These are phyloP conservation scores for Solanum acaule DNA, from an alignment of 257 asterid genomes.

Conservation along the genomic window DNA sequence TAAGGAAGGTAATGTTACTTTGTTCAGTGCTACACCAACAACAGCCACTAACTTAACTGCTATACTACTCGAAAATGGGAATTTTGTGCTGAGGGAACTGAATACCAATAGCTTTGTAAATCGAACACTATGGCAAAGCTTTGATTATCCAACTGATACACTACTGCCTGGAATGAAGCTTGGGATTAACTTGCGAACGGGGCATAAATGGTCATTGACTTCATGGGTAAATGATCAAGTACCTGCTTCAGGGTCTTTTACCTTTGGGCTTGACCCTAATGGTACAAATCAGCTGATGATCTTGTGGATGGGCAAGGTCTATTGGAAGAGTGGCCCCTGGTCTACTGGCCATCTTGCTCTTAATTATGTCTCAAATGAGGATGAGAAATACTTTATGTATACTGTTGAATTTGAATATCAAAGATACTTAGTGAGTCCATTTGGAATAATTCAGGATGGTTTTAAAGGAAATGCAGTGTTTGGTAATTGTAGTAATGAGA, in stretches of 20 bases:
- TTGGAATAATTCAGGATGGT: background rate
- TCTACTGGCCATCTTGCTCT: background rate
- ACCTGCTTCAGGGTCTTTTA: constrained; percentile 17
- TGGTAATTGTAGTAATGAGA: background rate
- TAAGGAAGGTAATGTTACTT: background rate
- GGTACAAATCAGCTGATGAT: constrained; percentile 11
- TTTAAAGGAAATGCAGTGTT: background rate
- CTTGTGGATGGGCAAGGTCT: constrained; percentile 4
- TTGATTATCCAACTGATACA: constrained; percentile 20
- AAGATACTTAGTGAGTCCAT: background rate
- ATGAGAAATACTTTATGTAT: background rate
- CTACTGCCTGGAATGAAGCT: constrained; percentile 21
- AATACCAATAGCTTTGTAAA: constrained; percentile 7
- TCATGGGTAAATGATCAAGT: constrained; percentile 9
- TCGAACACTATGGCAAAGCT: constrained; percentile 17
- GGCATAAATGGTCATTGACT: constrained; percentile 17
- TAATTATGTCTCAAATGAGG: background rate
- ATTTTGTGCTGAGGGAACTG: constrained; percentile 3
- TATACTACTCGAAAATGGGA: constrained; percentile 9
- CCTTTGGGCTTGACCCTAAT: background rate
- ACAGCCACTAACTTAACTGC: constrained; percentile 9
- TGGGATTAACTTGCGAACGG: constrained; percentile 14
- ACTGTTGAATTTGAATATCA: background rate
- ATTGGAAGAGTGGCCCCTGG: background rate
- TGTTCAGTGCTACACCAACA: background rate